Base-by-base conservation (phyloP, 2,329 filamentous ascomycete species). In the Fusarium tanahbumbuense region DNA sequence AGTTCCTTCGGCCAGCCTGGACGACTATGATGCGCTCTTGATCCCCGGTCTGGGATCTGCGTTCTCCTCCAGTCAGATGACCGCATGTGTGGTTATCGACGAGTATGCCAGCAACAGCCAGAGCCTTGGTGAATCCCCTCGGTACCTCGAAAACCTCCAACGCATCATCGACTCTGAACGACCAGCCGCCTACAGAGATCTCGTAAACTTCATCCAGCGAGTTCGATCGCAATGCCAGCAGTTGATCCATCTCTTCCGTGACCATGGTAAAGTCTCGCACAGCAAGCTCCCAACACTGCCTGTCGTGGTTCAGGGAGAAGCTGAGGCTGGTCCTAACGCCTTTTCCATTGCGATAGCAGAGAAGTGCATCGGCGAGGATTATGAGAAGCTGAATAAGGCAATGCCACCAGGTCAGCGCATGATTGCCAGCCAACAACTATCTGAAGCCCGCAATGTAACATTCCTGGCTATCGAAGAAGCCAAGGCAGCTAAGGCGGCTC, bases 191-290 rank as follows among this genome's bases (percentile, higher is more conserved):
- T 99, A 99, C 78, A 88, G 92, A 66, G 96, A 99, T 79, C 88
- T 99, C 40, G 92, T 96, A 48, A 96, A 92, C 79, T 97, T 93
- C 76, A 88, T 97, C 30, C 93, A 97, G 77, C 91, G 97, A 53
- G 93, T 94, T 18, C 90, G 96, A 66, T 93, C 94, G 2, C 95
- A 98, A 78, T 98, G 95, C 74, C 92, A 95, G 73, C 93, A 96
- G 67, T 84, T 99, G 25, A 84, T 98, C 64, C 94, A 95, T 77
- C 89, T 96, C 54, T 99, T 99, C 86, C 89, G 94, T 73, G 95
- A 98, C 73, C 91, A 94, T 75, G 94, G 93, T 40, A 94, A 96
- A 77, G 90, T 97, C 3, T 87, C 92, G 23, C 87, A 89, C 50
- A 85, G 87, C 67, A 92, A 91, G 76, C 83, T 98, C 42, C 95